Evolutionary conservation across 2,329 filamentous ascomycete genomes (phyloP).

Genomic region (Curvularia hawaiiensis): DNA sequence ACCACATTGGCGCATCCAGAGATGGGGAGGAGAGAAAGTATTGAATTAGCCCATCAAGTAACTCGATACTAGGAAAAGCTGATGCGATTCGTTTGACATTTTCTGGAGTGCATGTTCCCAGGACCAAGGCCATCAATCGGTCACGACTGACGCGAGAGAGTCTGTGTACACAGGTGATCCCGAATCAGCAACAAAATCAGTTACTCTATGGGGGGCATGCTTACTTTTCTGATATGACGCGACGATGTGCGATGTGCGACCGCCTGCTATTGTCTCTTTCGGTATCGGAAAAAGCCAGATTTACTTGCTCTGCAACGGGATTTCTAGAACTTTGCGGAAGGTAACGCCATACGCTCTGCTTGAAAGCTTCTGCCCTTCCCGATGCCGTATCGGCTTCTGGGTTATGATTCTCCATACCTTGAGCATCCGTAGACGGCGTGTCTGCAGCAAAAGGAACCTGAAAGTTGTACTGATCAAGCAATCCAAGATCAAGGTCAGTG

Average conservation of each 20-base stretch:
- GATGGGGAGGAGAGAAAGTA: slow-evolving; percentile 63
- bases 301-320: slow-evolving; percentile 39
- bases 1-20: slow-evolving; percentile 63
- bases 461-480: slow-evolving; percentile 54
- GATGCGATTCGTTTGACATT: slow-evolving; percentile 59
- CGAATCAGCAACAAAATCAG: not conserved
- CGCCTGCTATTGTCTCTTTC: slow-evolving; percentile 40
- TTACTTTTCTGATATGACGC: slow-evolving; percentile 48
- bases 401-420: slow-evolving; percentile 21
- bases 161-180: not conserved
- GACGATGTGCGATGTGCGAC: slow-evolving; percentile 43
- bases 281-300: slow-evolving; percentile 46
- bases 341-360: slow-evolving; percentile 54
- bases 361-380: slow-evolving; percentile 42
- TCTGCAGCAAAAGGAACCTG: slow-evolving; percentile 49
- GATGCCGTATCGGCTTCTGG: slow-evolving; percentile 28
- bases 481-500: slow-evolving; percentile 52
- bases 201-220: not conserved
- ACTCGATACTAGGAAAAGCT: slow-evolving; percentile 66
- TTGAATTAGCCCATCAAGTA: slow-evolving; percentile 66
- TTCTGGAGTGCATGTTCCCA: slow-evolving; percentile 62
- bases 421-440: slow-evolving; percentile 30
- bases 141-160: slow-evolving; percentile 56
- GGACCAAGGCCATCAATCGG: slow-evolving; percentile 66
- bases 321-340: slow-evolving; percentile 42